Conservation (phyloP, 164 flowering plant species). For the Umbilicus rupestris region DNA sequence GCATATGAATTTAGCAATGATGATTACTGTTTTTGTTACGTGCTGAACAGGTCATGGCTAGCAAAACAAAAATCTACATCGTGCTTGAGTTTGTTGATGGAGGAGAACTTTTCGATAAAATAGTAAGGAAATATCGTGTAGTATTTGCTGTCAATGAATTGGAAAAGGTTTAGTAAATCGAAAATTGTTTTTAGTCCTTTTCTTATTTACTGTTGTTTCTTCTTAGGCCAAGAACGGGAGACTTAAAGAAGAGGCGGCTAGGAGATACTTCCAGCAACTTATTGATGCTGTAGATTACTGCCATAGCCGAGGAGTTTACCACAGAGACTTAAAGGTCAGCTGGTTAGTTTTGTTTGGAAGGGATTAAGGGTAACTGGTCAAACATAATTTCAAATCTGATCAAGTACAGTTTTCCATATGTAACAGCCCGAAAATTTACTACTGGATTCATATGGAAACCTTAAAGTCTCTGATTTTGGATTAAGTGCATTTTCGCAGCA, state of each 20-base stretch:
- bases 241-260: conserved; percentile 72
- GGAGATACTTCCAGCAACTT: conserved; percentile 82
- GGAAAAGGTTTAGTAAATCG: too few relatives aligned
- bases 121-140: conserved; percentile 30
- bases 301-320: conserved; percentile 85
- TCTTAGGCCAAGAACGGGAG: conserved; percentile 58
- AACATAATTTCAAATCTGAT: neutral
- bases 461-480: conserved; percentile 68
- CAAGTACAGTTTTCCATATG: conserved; percentile 5
- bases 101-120: conserved; percentile 70
- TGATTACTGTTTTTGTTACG: neutral
- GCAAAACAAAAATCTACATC: conserved; percentile 68
- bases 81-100: conserved; percentile 67
- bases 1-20: too few relatives aligned
- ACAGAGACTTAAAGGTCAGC: conserved; percentile 76
- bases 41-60: conserved; percentile 55
- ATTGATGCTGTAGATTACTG: conserved; percentile 85
- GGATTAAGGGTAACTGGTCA: neutral
- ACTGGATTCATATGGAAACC: conserved; percentile 40
- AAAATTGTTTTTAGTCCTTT: too few relatives aligned
- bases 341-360: neutral
- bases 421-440: conserved; percentile 66
- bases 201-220: conserved; percentile 3
- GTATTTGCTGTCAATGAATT: neutral
- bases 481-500: conserved; percentile 57